Conservation (phyloP, 768 basidiomycete species). For the Lactifluus subvellereus region DNA sequence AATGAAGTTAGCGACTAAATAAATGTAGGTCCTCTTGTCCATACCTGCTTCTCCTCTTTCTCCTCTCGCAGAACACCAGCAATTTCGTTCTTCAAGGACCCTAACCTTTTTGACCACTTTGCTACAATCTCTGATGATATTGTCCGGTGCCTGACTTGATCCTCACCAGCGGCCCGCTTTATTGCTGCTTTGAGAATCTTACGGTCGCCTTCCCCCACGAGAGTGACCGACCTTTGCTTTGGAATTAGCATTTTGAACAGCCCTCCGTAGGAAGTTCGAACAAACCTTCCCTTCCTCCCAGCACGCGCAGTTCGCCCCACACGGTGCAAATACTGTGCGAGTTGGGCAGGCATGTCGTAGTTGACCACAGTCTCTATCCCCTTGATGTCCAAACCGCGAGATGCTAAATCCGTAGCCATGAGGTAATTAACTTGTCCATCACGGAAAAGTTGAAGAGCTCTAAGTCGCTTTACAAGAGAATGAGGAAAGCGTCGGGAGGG, state of each 20-base stretch:
- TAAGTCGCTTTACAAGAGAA: conserved; percentile 56
- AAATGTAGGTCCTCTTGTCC: conserved; percentile 21
- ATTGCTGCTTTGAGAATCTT: conserved; percentile 96
- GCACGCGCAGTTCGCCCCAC: conserved; percentile 97
- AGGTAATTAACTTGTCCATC: conserved; percentile 86
- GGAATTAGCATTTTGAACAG: conserved; percentile 7
- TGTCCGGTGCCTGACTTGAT: conserved; percentile 84
- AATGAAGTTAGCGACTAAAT: conserved; percentile 16
- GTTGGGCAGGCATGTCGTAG: conserved; percentile 94
- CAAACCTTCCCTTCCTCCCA: conserved; percentile 84
- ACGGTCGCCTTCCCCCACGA: conserved; percentile 93
- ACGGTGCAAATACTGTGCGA: conserved; percentile 92
- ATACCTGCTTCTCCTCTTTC: conserved; percentile 88
- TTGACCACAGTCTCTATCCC: conserved; percentile 97
- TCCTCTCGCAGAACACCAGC: conserved; percentile 80
- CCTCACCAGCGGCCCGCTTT: conserved; percentile 73
- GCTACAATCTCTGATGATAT: conserved; percentile 69
- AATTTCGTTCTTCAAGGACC: conserved; percentile 69
- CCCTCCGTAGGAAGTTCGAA: conserved; percentile 16
- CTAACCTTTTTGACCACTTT: conserved; percentile 66
- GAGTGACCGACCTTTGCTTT: conserved; percentile 71
- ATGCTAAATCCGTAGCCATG: conserved; percentile 94
- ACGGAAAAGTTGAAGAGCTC: conserved; percentile 80
- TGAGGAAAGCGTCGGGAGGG: neutral
- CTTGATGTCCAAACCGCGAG: conserved; percentile 94